Conservation (phyloP, 208 protist genomes). For the Strigomonas galati region DNA sequence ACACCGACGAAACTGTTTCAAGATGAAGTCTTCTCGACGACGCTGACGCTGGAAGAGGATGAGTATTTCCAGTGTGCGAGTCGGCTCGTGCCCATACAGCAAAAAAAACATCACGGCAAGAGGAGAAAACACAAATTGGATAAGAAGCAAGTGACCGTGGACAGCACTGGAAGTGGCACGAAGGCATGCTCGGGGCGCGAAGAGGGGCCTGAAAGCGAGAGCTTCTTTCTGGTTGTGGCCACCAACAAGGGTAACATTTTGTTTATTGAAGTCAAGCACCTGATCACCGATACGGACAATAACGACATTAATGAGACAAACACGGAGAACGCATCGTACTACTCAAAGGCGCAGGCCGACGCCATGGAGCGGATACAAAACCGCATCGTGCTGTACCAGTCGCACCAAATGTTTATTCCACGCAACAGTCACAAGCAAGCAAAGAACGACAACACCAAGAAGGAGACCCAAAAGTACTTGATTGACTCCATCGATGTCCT, state of each 20-base stretch:
- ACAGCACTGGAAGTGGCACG: background rate
- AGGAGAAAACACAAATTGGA: background rate
- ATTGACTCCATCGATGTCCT: background rate
- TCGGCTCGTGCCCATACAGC: conserved; percentile 1
- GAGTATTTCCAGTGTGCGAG: conserved; percentile 24
- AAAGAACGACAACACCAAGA: background rate
- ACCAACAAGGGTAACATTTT: conserved; percentile 15
- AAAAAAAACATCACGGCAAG: background rate
- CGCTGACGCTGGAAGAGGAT: conserved; percentile 19
- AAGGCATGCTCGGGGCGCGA: background rate
- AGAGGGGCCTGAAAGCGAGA: background rate
- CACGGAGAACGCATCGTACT: no score
- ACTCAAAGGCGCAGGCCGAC: background rate
- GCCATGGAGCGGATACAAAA: background rate
- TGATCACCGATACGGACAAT: background rate
- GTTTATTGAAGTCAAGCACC: conserved; percentile 2
- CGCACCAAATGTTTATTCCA: background rate
- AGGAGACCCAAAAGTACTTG: background rate
- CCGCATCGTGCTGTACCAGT: background rate
- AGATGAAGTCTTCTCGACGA: conserved; percentile 14
- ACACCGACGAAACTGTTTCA: conserved; percentile 6
- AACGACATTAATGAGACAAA: no score
- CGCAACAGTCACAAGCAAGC: background rate
- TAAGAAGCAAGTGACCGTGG: background rate
- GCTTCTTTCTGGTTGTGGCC: conserved; percentile 4